A percentile compares a stretch with the other conserved stretches of the same genome.
These are phyloP conservation scores for Quercus mongolica DNA, from an alignment of 306 rosid species.

Conservation along the genomic window DNA sequence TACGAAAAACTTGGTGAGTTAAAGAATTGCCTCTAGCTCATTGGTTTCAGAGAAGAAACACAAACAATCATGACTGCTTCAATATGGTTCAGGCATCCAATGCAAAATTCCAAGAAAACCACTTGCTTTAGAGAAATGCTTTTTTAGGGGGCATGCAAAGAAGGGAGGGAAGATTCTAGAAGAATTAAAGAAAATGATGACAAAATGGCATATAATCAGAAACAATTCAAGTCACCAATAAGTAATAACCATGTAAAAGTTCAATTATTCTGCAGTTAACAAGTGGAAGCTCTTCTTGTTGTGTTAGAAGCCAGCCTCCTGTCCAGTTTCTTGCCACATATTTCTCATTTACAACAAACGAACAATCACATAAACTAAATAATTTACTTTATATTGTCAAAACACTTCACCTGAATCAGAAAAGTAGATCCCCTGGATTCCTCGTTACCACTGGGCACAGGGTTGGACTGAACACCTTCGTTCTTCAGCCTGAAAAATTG, in stretches of 20 bases:
- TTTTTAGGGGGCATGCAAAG: not conserved
- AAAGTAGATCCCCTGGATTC: slow-evolving; percentile 74
- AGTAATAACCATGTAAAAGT: not conserved
- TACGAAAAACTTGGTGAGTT: not conserved
- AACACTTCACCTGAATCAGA: slow-evolving; percentile 67
- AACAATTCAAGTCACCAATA: not conserved
- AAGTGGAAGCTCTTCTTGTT: not conserved
- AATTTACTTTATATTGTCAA: slow-evolving; percentile 13
- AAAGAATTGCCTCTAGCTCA: not conserved
- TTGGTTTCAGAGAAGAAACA: not conserved
- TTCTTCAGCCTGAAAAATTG: not conserved
- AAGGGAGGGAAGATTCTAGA: not conserved
- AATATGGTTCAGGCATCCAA: not conserved
- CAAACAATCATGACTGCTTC: not conserved
- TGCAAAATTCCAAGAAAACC: not conserved
- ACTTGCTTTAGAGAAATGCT: not conserved
- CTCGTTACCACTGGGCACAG: slow-evolving; percentile 38
- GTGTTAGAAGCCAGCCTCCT: not conserved
- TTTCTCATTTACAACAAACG: slow-evolving; percentile 4
- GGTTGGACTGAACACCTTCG: slow-evolving; percentile 25
- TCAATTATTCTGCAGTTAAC: too few species aligned
- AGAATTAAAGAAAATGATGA: not conserved
- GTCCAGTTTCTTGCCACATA: not conserved
- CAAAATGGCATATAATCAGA: not conserved
- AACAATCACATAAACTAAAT: too few species aligned